These are phyloP conservation scores for Boehmeria nivea DNA, from an alignment of 306 rosid species.

Conservation along the genomic window DNA sequence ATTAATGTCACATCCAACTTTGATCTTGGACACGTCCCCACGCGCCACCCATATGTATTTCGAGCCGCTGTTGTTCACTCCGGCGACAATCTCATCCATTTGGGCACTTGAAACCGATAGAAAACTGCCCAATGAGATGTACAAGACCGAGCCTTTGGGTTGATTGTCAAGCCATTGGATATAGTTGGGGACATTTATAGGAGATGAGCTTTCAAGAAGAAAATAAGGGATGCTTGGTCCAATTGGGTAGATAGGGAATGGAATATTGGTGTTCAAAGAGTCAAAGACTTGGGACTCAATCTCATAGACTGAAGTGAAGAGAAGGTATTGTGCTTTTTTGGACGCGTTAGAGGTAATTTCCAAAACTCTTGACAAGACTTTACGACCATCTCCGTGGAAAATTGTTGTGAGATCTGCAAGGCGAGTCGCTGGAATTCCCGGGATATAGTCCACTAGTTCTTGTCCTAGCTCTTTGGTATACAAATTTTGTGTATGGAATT, in stretches of 20 bases:
- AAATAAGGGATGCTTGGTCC: constrained; percentile 52
- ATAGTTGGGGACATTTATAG: constrained; percentile 17
- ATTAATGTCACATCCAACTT: constrained; percentile 13
- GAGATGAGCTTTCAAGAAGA: constrained; percentile 10
- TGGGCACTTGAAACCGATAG: constrained; percentile 38
- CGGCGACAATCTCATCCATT: constrained; percentile 41
- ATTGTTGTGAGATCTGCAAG: constrained; percentile 29
- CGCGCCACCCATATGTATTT: constrained; percentile 50
- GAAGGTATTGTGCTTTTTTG: constrained; percentile 36
- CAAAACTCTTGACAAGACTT: constrained; percentile 24
- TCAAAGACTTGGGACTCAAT: constrained; percentile 35
- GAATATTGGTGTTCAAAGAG: constrained; percentile 23
- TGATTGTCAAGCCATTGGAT: constrained; percentile 51
- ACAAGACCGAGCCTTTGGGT: constrained; percentile 42
- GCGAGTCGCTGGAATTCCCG: constrained; percentile 28
- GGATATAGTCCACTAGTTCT: constrained; percentile 20
- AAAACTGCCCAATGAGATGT: constrained; percentile 59
- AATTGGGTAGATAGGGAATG: constrained; percentile 40
- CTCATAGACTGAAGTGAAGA: constrained; percentile 41
- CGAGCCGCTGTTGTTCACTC: constrained; percentile 22
- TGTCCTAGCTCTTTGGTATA: constrained; percentile 20
- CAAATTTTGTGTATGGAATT: not conserved
- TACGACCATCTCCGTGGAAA: constrained; percentile 19
- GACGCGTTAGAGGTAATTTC: constrained; percentile 28
- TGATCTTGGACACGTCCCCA: constrained; percentile 28